Conservation (phyloP, 1,284 basidiomycete species). For the Schizophyllum amplum region DNA sequence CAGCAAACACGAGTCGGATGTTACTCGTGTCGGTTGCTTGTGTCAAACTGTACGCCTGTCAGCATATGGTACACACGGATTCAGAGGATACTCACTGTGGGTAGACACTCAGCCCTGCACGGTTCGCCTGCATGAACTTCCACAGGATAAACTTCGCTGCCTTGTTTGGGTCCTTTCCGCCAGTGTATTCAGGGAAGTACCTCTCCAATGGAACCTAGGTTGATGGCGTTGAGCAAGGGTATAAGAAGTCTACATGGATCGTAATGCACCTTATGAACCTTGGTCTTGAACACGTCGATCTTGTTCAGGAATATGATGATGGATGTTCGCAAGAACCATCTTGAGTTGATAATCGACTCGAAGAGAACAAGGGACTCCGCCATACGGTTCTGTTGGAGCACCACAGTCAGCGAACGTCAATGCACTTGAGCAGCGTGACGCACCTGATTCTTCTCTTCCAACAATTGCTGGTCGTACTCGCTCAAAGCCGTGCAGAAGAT, state of each 20-base stretch:
- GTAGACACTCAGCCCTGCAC: constrained; percentile 82
- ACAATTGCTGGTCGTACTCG: constrained; percentile 82
- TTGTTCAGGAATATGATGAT: constrained; percentile 94
- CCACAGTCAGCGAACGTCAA: not conserved
- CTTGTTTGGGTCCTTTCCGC: constrained; percentile 93
- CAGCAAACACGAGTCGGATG: constrained; percentile 88
- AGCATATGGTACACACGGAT: no score
- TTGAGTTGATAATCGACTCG: constrained; percentile 92
- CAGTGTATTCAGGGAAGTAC: constrained; percentile 95
- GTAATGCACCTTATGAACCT: constrained; percentile 66
- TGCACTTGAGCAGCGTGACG: constrained; percentile 1
- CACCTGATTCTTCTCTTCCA: constrained; percentile 72
- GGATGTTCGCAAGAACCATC: constrained; percentile 91
- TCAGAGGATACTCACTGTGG: constrained; percentile 66
- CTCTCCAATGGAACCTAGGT: constrained; percentile 70
- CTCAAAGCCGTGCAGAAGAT: constrained; percentile 94
- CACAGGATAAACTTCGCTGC: constrained; percentile 97
- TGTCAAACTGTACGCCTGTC: constrained; percentile 45
- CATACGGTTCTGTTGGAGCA: constrained; percentile 77
- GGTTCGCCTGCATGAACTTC: constrained; percentile 94
- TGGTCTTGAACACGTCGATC: constrained; percentile 93
- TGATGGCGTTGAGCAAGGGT: not conserved
- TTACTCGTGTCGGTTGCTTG: constrained; percentile 79
- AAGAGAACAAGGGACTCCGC: constrained; percentile 94
- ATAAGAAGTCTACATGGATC: not conserved